phyloP scores from a whole-genome alignment of 2,329 filamentous ascomycete genomes.

The Alternaria gansuensis region DNA sequence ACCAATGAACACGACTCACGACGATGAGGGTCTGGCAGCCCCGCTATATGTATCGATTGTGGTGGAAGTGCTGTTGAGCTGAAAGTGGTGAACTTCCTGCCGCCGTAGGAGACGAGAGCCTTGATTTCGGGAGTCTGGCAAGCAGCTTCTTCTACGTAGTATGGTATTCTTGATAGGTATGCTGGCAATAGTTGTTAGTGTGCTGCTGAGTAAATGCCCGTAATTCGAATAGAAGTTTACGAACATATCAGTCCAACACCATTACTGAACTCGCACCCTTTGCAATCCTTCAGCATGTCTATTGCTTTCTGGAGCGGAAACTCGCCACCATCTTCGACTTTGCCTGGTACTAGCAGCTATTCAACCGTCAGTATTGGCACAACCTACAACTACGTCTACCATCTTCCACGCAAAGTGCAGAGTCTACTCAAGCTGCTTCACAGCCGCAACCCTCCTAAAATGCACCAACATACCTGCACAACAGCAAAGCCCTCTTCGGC shows the following conservation, averaged over 20 bases:
- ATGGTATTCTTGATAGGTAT: constrained; percentile 44
- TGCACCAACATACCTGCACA: constrained; percentile 53
- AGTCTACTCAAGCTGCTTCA: no score
- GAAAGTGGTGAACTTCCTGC: constrained; percentile 40
- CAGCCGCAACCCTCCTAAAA: not conserved
- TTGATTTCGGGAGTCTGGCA: constrained; percentile 39
- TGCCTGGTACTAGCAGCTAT: constrained; percentile 57
- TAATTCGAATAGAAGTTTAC: constrained; percentile 1
- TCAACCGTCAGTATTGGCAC: not conserved
- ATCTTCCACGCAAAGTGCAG: not conserved
- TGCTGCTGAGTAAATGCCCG: not conserved
- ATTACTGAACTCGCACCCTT: constrained; percentile 37
- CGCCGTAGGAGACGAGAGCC: constrained; percentile 46
- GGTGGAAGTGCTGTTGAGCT: constrained; percentile 33
- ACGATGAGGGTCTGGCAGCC: constrained; percentile 26
- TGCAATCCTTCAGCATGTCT: constrained; percentile 33
- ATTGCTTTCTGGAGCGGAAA: constrained; percentile 43
- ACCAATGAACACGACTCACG: constrained; percentile 38
- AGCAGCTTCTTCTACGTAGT: constrained; percentile 45
- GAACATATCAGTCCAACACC: constrained; percentile 48
- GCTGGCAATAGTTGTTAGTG: constrained; percentile 30
- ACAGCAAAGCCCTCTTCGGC: constrained; percentile 75
- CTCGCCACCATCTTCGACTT: constrained; percentile 45
- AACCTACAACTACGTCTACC: constrained; percentile 53
- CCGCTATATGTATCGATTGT: constrained; percentile 44